Base-by-base conservation (phyloP, 2,329 filamentous ascomycete species). In the Aspergillus ochraceus region DNA sequence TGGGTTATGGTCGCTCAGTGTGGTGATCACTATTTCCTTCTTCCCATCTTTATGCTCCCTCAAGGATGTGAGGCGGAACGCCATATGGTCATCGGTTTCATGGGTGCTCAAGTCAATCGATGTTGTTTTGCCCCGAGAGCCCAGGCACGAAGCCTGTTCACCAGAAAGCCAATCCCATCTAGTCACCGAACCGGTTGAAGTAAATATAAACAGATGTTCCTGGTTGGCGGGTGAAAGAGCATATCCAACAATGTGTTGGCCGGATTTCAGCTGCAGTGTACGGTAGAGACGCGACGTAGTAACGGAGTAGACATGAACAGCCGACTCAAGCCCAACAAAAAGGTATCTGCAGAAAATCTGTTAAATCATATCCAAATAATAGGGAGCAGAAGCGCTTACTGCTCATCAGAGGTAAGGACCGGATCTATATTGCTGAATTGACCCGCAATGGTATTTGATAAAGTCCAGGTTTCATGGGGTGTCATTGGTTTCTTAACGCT, bases 281-380 rank as follows among this genome's bases (percentile, higher is more conserved):
- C 91, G 88, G 50, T 91, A 81, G 22, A 96, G 85, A 53, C 96
- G 84, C 1, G 95, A 98, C 57, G 92, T 92, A 64, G 86, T 81
- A 30, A 91, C 86, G 1, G 90, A 90, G 76, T 95, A 96, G 26
- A 97, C 84, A 72, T 92, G 90, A 56, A 97, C 81, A 10, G 89
- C 88, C 29, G 86, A 88, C 61, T 88, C 85, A 69, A 91, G 91
- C 32, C 89, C 86, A 58, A 96, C 75, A 59, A 97, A 87, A 45
- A 97, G 74, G 75, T 89, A 84, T 71, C 91, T 92, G 42, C 22
- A 10, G 26, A 62, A 52, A 54, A 45, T 26, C 6, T 3, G 49
- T 61, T 62, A 63, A 49, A 45, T 20, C 32, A 26, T 11, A 52
- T 6, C 47, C 20, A 17, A 47, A 22, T 20, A 49, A 29, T 14